Evolutionary conservation across 139 green algal genomes (phyloP).

Genomic region (Yamagishiella unicocca): DNA sequence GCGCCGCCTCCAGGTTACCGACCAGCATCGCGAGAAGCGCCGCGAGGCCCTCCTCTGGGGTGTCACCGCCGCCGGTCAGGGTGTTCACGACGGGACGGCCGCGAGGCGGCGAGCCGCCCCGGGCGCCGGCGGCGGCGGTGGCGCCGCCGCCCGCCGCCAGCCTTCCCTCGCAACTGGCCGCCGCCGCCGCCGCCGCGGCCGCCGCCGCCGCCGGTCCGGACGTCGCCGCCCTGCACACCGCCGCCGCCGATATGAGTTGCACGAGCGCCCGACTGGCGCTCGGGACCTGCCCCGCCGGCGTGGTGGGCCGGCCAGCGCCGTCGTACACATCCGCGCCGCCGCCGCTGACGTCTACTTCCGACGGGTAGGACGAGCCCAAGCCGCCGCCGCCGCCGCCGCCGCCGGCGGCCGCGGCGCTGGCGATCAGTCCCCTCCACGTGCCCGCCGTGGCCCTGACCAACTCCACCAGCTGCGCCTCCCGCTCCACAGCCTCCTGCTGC

Average conservation of each 20-base stretch:
- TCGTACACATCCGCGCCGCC: not conserved
- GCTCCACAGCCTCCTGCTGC: constrained; percentile 1
- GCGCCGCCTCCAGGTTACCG: not conserved
- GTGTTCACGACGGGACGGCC: not conserved
- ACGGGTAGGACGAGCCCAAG: no score
- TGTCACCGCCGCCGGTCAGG: not conserved
- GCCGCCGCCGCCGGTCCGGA: not conserved
- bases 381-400: not conserved
- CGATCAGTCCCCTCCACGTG: not conserved
- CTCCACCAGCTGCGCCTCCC: constrained; percentile 1
- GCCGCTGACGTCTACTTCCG: not conserved
- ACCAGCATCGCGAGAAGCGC: constrained; percentile 13
- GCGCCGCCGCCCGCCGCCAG: not conserved
- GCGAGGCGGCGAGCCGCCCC: not conserved
- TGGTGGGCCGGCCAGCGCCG: not conserved
- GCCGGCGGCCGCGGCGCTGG: not conserved
- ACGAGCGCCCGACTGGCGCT: constrained; percentile 16
- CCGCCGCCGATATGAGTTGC: not conserved
- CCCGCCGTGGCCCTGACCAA: constrained; percentile 5
- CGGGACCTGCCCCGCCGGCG: constrained; percentile 14
- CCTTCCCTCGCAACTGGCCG: no score
- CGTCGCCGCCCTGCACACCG: constrained; percentile 5
- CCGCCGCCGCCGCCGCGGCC: not conserved
- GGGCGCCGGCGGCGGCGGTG: not conserved
- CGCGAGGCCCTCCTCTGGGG: not conserved